Percentiles rank a stretch among this genome's conserved stretches.
phyloP scores from a whole-genome alignment of 2,329 filamentous ascomycete genomes.

The Bipolaris bicolor region DNA sequence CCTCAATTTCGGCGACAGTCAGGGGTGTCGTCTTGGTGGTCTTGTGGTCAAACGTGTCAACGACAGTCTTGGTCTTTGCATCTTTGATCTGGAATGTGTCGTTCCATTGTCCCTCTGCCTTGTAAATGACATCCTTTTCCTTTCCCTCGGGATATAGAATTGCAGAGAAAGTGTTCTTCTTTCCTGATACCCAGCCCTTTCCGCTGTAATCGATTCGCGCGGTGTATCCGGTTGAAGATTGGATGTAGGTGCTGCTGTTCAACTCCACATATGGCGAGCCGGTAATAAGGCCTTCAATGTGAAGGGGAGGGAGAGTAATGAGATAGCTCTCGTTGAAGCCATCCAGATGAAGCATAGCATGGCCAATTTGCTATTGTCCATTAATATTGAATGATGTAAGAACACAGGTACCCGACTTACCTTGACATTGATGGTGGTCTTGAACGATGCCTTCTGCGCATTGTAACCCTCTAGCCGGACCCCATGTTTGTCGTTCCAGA shows the following conservation, averaged over 20 bases:
- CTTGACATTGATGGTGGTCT: slow-evolving; percentile 90
- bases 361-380: slow-evolving; percentile 72
- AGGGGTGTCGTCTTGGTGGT: slow-evolving; percentile 67
- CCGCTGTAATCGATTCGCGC: slow-evolving; percentile 92
- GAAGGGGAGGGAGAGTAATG: slow-evolving; percentile 87
- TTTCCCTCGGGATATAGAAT: slow-evolving; percentile 71
- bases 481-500: slow-evolving; percentile 83
- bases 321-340: slow-evolving; percentile 74
- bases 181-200: slow-evolving; percentile 92
- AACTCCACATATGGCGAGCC: slow-evolving; percentile 90
- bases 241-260: slow-evolving; percentile 82
- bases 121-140: slow-evolving; percentile 79
- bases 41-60: slow-evolving; percentile 56
- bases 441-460: slow-evolving; percentile 94
- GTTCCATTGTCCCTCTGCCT: slow-evolving; percentile 89
- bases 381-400: slow-evolving; percentile 7
- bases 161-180: slow-evolving; percentile 90
- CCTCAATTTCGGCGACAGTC: slow-evolving; percentile 71
- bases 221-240: slow-evolving; percentile 83
- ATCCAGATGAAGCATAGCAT: slow-evolving; percentile 80
- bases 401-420: slow-evolving; percentile 14
- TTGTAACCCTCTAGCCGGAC: slow-evolving; percentile 84
- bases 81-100: slow-evolving; percentile 80
- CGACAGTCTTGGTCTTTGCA: slow-evolving; percentile 56
- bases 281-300: slow-evolving; percentile 91